phyloP scores from a whole-genome alignment of 2,329 filamentous ascomycete species.

The Penicillium polonicum region DNA sequence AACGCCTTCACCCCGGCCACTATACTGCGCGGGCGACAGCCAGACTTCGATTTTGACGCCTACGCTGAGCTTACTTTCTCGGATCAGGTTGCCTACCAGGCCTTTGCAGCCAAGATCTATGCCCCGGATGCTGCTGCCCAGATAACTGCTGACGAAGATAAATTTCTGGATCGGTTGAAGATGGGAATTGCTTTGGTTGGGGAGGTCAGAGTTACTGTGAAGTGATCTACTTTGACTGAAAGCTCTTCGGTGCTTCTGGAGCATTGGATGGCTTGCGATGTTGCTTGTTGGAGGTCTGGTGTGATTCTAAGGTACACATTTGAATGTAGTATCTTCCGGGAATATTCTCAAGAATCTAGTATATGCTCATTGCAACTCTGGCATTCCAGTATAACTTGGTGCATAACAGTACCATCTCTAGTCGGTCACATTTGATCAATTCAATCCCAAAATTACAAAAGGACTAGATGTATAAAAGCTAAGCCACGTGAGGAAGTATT shows the following conservation, averaged over 20 bases:
- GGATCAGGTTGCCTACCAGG: constrained; percentile 13
- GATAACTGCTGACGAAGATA: constrained; percentile 23
- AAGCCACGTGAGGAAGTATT: neutral
- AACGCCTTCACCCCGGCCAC: constrained; percentile 20
- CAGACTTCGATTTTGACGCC: constrained; percentile 21
- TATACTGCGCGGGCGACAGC: constrained; percentile 15
- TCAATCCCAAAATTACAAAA: neutral
- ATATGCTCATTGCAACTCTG: neutral
- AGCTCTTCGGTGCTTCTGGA: neutral
- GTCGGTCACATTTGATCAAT: neutral
- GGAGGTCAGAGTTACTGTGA: constrained; percentile 4
- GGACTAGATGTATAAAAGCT: neutral
- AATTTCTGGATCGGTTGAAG: constrained; percentile 18
- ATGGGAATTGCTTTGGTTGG: constrained; percentile 1
- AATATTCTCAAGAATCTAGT: neutral
- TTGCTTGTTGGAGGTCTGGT: too few relatives aligned
- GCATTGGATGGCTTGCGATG: neutral
- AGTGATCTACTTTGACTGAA: neutral
- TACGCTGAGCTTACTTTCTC: constrained; percentile 19
- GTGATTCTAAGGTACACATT: neutral
- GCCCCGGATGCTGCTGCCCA: constrained; percentile 16
- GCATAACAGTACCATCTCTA: too few relatives aligned
- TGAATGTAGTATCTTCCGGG: neutral
- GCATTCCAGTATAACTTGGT: neutral
- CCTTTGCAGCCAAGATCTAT: constrained; percentile 10